Evolutionary conservation across 371 early-diverging fungal genomes (phyloP).

Genomic region (Mortierella sp.): DNA sequence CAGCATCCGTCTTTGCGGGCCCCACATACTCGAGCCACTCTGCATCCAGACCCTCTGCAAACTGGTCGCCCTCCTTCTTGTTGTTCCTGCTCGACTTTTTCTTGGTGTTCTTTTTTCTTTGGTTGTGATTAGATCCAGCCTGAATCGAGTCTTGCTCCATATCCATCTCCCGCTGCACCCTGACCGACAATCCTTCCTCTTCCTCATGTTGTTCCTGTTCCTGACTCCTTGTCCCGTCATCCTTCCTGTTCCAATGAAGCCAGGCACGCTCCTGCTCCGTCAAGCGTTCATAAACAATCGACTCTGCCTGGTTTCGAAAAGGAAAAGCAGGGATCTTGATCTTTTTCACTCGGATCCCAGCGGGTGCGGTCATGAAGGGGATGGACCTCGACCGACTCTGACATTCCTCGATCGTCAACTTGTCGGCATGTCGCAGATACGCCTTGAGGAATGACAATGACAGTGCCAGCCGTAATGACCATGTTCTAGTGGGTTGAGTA

Average conservation of each 20-base stretch:
- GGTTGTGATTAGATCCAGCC: no score
- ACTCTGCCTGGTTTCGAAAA: constrained; percentile 33
- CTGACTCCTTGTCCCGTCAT: neutral
- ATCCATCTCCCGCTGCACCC: neutral
- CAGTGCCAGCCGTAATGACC: constrained; percentile 35
- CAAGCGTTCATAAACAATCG: constrained; percentile 26
- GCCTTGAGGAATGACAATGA: constrained; percentile 33
- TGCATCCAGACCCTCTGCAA: constrained; percentile 45
- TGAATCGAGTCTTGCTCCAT: neutral
- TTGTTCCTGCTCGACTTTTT: neutral
- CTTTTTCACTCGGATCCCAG: constrained; percentile 30
- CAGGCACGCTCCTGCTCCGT: constrained; percentile 29
- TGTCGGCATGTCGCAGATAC: constrained; percentile 27
- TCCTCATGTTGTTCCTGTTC: neutral
- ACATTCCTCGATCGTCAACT: constrained; percentile 39
- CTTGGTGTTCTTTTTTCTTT: no score
- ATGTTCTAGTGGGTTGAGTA: constrained; percentile 3
- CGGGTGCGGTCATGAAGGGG: constrained; percentile 49
- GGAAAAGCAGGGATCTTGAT: constrained; percentile 44
- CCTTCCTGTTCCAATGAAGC: constrained; percentile 17
- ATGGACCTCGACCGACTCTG: constrained; percentile 40
- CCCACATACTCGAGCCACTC: constrained; percentile 49
- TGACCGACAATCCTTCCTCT: constrained; percentile 16
- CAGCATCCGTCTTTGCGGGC: constrained; percentile 10
- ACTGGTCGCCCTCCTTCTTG: constrained; percentile 16